Evolutionary conservation across 495 filamentous ascomycete genomes (phyloP), one percentile per base, ranked within the genome.

Genomic region (Cercophora newfieldiana): DNA sequence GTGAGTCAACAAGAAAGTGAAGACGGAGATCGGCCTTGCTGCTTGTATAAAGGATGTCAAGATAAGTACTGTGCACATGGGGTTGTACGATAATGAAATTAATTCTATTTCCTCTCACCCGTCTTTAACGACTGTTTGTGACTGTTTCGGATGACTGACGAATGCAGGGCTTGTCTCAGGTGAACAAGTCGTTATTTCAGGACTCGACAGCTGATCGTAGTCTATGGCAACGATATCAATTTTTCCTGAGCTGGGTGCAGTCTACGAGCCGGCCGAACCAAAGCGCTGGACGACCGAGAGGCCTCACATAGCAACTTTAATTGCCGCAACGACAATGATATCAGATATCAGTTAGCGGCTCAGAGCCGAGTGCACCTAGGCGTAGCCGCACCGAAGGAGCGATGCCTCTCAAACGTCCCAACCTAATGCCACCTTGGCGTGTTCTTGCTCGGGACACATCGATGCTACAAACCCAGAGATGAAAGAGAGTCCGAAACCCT

Each of bases 401-500:
- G n/a, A n/a, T n/a, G n/a, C n/a, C n/a, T 44, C 37, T 14, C 37
- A 44, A 44, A n/a, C n/a, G n/a, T n/a, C n/a, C 37, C 37, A 44
- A 14, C 37, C 3, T 4, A 16, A 44, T 14, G 10, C 18, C 37
- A 44, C 10, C 10, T 44, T 14, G 37, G 37, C 37, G 12, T 16
- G 37, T 2, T 14, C 18, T 44, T 16, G 4, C 37, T 16, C 37
- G 12, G 4, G 37, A 44, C 12, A 44, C 10, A 2, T 14, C 37
- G 10, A 44, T 44, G 12, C 12, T 16, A 44, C 37, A 44, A 16
- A 33, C 4, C 30, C 30, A 12, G 37, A 44, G 37, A 6, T 44
- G 12, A 44, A 44, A 44, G 37, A 44, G 37, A 6, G 37, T 44
- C 4, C 4, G 10, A 76, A 69, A 53, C 49, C 49, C 49, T 3